Evolutionary conservation across 768 basidiomycete species (phyloP).

Genomic region (Candolleomyces aberdarensis): DNA sequence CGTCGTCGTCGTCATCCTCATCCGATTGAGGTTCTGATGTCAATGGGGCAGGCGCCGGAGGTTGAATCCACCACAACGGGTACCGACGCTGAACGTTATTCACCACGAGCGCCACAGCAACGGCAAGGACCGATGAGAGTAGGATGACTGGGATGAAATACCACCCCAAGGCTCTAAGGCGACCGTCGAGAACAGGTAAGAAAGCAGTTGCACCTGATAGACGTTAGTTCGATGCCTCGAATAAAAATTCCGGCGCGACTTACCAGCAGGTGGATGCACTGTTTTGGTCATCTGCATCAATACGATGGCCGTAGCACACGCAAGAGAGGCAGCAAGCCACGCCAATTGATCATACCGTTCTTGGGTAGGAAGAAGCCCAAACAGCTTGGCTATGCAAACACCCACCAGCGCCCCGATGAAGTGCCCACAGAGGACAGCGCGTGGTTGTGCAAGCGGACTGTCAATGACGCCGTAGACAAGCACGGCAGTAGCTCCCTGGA

Average conservation of each 20-base stretch:
- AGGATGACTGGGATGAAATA: constrained; percentile 51
- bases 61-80: constrained; percentile 45
- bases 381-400: constrained; percentile 48
- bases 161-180: constrained; percentile 44
- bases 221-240: neutral
- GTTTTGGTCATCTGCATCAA: constrained; percentile 38
- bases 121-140: constrained; percentile 40
- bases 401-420: constrained; percentile 48
- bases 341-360: constrained; percentile 36
- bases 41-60: neutral
- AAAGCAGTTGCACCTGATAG: constrained; percentile 46
- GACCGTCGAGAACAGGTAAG: constrained; percentile 40
- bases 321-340: constrained; percentile 48
- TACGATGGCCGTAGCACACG: constrained; percentile 27
- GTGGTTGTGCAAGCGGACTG: constrained; percentile 50
- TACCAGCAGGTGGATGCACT: constrained; percentile 52
- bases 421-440: constrained; percentile 48
- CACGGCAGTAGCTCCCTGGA: constrained; percentile 53
- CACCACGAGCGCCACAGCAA: constrained; percentile 42
- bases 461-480: constrained; percentile 54
- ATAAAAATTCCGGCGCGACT: neutral
- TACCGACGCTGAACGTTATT: constrained; percentile 53
- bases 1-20: constrained; percentile 7
- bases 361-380: constrained; percentile 41
- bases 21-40: too few relatives aligned